Conservation (phyloP, 148 eudicot genomes). For the Limonium bicolor region DNA sequence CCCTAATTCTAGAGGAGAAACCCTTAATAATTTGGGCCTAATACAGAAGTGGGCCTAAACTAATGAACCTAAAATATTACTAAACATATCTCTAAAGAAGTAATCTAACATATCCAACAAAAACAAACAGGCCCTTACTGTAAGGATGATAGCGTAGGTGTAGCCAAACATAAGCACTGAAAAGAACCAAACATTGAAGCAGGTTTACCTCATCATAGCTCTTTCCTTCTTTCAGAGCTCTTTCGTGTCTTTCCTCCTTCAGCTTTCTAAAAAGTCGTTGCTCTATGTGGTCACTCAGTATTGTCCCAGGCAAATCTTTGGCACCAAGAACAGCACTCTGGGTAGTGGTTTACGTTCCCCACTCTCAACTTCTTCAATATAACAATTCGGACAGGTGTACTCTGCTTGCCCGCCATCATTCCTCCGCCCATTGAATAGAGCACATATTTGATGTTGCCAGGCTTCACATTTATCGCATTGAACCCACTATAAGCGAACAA, state of each 20-base stretch:
- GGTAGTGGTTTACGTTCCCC: constrained; percentile 80
- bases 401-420: constrained; percentile 96
- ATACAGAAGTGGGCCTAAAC: too few species aligned
- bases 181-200: too few species aligned
- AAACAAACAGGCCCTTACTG: too few species aligned
- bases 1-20: too few species aligned
- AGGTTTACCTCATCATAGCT: constrained; percentile 75
- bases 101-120: too few species aligned
- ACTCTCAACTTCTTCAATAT: constrained; percentile 60
- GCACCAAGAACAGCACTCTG: constrained; percentile 99
- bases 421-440: constrained; percentile 84
- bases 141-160: too few species aligned
- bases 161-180: too few species aligned
- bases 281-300: constrained; percentile 92
- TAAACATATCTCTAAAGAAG: too few species aligned
- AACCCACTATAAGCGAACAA: constrained; percentile 71
- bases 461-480: constrained; percentile 99
- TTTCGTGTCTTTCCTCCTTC: constrained; percentile 65
- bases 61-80: too few species aligned
- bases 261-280: constrained; percentile 39
- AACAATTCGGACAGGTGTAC: constrained; percentile 90
- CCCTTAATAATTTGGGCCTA: too few species aligned
- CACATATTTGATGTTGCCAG: constrained; percentile 99
- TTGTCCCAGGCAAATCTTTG: constrained; percentile 79
- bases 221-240: constrained; percentile 68